A percentile compares a stretch with the other conserved stretches of the same genome.
These are phyloP conservation scores for Fusarium fracticaudum DNA, from an alignment of 2,329 filamentous ascomycete genomes.

Conservation along the genomic window DNA sequence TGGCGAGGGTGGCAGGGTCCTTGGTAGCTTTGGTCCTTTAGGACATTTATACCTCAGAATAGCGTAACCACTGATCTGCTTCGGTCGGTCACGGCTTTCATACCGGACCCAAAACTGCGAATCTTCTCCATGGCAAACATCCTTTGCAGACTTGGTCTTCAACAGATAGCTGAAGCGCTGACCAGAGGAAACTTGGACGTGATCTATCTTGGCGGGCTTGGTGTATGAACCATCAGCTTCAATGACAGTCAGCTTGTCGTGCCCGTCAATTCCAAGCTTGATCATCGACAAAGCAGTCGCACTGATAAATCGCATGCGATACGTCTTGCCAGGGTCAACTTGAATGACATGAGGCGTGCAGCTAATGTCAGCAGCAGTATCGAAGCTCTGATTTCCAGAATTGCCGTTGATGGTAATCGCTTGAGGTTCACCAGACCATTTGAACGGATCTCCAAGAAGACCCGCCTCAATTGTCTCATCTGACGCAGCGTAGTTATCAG, in stretches of 20 bases:
- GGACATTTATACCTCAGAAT: conserved; percentile 15
- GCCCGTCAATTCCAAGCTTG: conserved; percentile 16
- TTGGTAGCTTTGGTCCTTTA: background rate
- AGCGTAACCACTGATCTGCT: conserved; percentile 20
- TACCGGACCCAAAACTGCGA: conserved; percentile 28
- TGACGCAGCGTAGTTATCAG: conserved; percentile 66
- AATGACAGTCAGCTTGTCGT: conserved; percentile 10
- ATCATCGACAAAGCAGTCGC: conserved; percentile 20
- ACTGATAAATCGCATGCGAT: conserved; percentile 22
- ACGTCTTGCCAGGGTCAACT: conserved; percentile 7
- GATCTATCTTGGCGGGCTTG: background rate
- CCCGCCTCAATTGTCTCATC: conserved; percentile 62
- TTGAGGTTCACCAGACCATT: conserved; percentile 67
- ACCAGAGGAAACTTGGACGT: conserved; percentile 18
- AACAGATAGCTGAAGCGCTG: conserved; percentile 29
- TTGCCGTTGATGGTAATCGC: conserved; percentile 38
- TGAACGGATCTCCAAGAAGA: conserved; percentile 59
- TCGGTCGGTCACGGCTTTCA: conserved; percentile 23
- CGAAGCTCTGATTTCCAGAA: conserved; percentile 22
- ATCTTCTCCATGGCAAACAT: background rate
- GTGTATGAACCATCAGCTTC: conserved; percentile 31
- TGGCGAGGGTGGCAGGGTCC: background rate
- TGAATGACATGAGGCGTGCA: conserved; percentile 24
- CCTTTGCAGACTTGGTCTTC: background rate
- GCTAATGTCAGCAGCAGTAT: conserved; percentile 9